These are phyloP conservation scores for Claviceps monticola DNA, from an alignment of 2,329 filamentous ascomycete genomes.

Conservation along the genomic window DNA sequence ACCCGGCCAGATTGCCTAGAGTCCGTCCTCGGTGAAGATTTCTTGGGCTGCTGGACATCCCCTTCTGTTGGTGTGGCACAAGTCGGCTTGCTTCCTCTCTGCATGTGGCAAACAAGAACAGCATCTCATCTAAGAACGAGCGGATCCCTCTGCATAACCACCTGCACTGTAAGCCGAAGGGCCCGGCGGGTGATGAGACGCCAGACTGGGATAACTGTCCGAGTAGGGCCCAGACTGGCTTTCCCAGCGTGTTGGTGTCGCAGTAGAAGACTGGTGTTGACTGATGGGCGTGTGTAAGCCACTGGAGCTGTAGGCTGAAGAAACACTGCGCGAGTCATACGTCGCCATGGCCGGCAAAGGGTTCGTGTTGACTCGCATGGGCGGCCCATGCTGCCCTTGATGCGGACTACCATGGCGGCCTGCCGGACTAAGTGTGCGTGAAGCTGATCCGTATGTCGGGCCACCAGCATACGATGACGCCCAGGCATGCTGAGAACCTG, in stretches of 20 bases:
- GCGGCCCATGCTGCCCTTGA: constrained; percentile 16
- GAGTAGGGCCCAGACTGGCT: constrained; percentile 23
- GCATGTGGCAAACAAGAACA: not conserved
- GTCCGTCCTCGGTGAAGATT: not conserved
- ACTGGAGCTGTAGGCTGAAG: constrained; percentile 22
- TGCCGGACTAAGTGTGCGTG: constrained; percentile 29
- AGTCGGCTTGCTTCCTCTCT: not conserved
- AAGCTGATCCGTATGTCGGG: constrained; percentile 18
- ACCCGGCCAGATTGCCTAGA: too few relatives aligned
- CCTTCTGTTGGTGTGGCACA: not conserved
- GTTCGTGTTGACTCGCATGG: constrained; percentile 23
- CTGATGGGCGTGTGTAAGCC: constrained; percentile 26
- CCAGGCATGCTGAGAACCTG: constrained; percentile 35
- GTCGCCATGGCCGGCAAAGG: constrained; percentile 25
- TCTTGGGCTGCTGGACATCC: not conserved
- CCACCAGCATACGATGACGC: constrained; percentile 27
- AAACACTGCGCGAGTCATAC: constrained; percentile 23
- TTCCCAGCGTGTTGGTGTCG: constrained; percentile 29
- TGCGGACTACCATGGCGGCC: constrained; percentile 23
- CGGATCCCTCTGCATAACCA: constrained; percentile 28
- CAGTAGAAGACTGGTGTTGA: constrained; percentile 22
- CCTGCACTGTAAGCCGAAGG: constrained; percentile 27
- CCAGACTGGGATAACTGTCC: constrained; percentile 25
- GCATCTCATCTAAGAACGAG: constrained; percentile 24
- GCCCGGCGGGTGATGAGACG: constrained; percentile 20